Percentiles rank a stretch among this genome's conserved stretches.
phyloP scores from a whole-genome alignment of 1,139 yeast species.

The Taphrina deformans region DNA sequence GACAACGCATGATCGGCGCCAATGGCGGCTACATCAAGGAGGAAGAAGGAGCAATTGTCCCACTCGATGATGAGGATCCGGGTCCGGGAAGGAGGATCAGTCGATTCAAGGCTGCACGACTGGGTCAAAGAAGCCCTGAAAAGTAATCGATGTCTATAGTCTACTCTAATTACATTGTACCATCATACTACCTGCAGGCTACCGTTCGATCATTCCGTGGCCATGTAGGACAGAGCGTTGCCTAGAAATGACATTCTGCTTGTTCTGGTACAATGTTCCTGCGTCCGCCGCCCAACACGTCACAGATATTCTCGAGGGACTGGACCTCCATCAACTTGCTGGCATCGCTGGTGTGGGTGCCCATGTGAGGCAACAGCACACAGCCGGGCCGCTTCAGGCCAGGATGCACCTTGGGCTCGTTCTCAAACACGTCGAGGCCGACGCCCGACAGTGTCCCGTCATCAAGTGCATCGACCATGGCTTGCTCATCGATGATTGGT shows the following conservation, averaged over 20 bases:
- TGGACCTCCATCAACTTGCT: constrained; percentile 58
- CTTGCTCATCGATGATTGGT: constrained; percentile 63
- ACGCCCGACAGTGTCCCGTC: constrained; percentile 66
- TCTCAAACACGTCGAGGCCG: constrained; percentile 77
- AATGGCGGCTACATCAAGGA: constrained; percentile 27
- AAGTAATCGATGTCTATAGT: background rate
- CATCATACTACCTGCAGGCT: background rate
- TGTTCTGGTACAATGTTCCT: constrained; percentile 29
- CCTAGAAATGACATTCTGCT: constrained; percentile 9
- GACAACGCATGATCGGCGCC: constrained; percentile 18
- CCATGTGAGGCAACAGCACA: constrained; percentile 68
- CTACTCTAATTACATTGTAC: background rate
- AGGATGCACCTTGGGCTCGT: constrained; percentile 48
- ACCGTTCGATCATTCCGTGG: background rate
- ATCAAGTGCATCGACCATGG: constrained; percentile 61
- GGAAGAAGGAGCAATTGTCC: constrained; percentile 21
- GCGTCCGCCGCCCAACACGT: constrained; percentile 11
- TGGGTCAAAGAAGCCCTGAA: background rate
- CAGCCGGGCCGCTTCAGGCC: constrained; percentile 7
- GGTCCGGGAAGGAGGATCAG: constrained; percentile 18
- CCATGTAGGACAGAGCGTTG: background rate
- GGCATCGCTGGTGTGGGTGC: constrained; percentile 67
- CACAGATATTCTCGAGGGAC: constrained; percentile 49
- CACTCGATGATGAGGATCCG: constrained; percentile 23
- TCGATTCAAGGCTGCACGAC: constrained; percentile 30